Conservation (phyloP, 2,329 filamentous ascomycete species). For the Diplodia mutila region DNA sequence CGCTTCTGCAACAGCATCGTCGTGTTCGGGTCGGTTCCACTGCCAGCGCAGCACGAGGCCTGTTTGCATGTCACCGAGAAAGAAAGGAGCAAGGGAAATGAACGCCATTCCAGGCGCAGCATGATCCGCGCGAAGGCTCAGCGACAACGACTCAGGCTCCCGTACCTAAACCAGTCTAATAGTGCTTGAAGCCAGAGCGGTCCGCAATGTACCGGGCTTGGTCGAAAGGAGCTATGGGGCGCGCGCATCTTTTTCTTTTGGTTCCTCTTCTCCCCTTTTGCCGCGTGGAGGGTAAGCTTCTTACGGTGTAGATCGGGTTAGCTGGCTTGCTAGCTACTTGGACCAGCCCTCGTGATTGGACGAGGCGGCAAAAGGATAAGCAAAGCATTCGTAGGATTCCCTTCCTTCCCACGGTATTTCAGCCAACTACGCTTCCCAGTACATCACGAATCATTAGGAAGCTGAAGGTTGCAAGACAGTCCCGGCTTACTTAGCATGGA, state of each 20-base stretch:
- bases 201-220: not conserved
- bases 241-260: not conserved
- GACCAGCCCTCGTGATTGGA: not conserved
- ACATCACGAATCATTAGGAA: not conserved
- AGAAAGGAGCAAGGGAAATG: not conserved
- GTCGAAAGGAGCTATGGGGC: too few species aligned
- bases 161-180: too few species aligned
- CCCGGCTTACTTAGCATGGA: too few species aligned
- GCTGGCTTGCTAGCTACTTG: not conserved
- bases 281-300: not conserved
- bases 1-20: too few species aligned
- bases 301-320: not conserved
- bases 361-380: not conserved
- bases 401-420: not conserved
- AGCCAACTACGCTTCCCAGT: too few species aligned
- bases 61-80: not conserved
- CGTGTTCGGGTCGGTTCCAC: too few species aligned
- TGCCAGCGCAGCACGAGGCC: too few species aligned
- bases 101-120: not conserved
- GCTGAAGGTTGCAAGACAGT: too few species aligned
- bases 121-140: not conserved
- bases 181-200: not conserved
- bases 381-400: not conserved
- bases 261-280: not conserved
- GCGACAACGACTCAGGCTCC: not conserved